These are phyloP conservation scores for Solanum lignicaule DNA, from an alignment of 257 asterid species.

Conservation along the genomic window DNA sequence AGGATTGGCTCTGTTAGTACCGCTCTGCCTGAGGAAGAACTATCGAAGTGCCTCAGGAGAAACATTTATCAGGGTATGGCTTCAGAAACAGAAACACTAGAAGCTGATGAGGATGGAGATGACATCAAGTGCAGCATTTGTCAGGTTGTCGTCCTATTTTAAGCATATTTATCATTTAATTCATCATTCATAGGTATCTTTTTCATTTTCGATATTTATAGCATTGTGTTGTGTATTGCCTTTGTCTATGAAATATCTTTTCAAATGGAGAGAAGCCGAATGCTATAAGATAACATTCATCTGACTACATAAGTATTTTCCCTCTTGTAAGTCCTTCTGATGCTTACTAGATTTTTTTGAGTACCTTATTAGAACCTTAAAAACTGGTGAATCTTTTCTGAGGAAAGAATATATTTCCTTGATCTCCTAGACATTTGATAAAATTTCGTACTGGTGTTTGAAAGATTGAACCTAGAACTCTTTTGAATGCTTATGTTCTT, in stretches of 20 bases:
- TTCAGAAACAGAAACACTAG: constrained; percentile 12
- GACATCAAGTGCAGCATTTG: constrained; percentile 78
- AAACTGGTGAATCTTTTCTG: not conserved
- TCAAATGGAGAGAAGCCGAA: not conserved
- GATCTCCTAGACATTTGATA: not conserved
- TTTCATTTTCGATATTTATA: not conserved
- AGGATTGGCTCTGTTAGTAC: constrained; percentile 93
- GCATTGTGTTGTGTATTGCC: not conserved
- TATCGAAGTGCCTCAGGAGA: constrained; percentile 50
- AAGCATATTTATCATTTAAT: not conserved
- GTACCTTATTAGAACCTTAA: not conserved
- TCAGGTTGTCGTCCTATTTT: constrained; percentile 39
- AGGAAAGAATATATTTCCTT: not conserved
- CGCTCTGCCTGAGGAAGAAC: constrained; percentile 66
- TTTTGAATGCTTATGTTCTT: not conserved
- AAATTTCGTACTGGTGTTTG: not conserved
- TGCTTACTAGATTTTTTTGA: not conserved
- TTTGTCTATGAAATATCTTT: not conserved
- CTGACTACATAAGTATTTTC: not conserved
- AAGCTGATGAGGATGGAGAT: constrained; percentile 28
- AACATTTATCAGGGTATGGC: constrained; percentile 25
- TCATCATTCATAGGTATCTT: not conserved
- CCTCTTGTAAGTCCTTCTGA: not conserved
- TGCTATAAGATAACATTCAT: not conserved
- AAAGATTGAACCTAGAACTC: not conserved